A percentile compares a stretch with the other conserved stretches of the same genome.
phyloP scores from a whole-genome alignment of 306 rosid genomes.

The Albizia julibrissin region DNA sequence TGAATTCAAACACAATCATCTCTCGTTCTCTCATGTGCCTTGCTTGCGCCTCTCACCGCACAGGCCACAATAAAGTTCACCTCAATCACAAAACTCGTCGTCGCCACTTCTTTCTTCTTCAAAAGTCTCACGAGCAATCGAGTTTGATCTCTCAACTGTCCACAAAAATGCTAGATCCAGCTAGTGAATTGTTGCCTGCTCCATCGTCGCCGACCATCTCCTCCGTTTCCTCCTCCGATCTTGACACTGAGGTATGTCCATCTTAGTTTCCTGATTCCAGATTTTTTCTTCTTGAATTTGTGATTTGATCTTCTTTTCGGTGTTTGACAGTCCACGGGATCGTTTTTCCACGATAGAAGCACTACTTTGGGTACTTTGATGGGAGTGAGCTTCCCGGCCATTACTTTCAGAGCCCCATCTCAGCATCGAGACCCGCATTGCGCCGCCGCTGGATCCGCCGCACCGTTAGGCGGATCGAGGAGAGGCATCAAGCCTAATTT shows the following conservation, averaged over 20 bases:
- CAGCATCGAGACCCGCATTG: conserved; percentile 61
- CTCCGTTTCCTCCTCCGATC: conserved; percentile 96
- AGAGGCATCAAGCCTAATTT: conserved; percentile 47
- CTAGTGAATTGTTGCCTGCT: conserved; percentile 71
- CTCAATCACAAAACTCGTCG: not conserved
- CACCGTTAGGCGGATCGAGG: conserved; percentile 29
- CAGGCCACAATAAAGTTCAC: not conserved
- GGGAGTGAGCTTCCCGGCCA: conserved; percentile 90
- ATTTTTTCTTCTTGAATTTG: not conserved
- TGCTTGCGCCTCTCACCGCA: not conserved
- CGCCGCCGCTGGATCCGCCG: not conserved
- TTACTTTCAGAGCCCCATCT: conserved; percentile 80
- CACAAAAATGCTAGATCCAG: conserved; percentile 75
- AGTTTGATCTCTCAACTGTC: not conserved
- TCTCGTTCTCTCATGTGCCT: not conserved
- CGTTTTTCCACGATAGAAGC: conserved; percentile 91
- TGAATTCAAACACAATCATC: conserved; percentile 33
- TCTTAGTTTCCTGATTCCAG: not conserved
- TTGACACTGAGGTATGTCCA: conserved; percentile 72
- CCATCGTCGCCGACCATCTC: conserved; percentile 91
- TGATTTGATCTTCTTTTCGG: conserved; percentile 5
- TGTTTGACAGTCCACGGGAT: conserved; percentile 76
- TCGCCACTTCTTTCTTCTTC: not conserved
- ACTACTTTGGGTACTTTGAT: conserved; percentile 83
- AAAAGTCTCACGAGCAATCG: not conserved